These are phyloP conservation scores for Aspergillus steynii DNA, from an alignment of 495 filamentous ascomycete species.

Conservation along the genomic window DNA sequence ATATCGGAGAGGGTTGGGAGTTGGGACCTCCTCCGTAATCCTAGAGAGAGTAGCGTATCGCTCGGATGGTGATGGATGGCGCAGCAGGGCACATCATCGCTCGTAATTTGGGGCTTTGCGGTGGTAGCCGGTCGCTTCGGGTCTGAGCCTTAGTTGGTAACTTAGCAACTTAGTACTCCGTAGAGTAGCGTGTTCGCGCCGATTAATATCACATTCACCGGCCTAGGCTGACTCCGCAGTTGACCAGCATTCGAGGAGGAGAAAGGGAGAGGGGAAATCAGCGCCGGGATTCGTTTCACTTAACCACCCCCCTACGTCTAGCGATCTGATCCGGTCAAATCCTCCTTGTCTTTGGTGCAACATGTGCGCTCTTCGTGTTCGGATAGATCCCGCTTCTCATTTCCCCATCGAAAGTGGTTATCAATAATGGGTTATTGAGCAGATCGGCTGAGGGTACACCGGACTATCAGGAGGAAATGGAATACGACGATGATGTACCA, in stretches of 20 bases:
- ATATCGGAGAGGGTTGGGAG: no score
- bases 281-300: not conserved
- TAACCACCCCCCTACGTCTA: not conserved
- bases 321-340: not conserved
- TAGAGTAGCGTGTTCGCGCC: not conserved
- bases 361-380: not conserved
- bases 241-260: not conserved
- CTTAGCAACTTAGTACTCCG: no score
- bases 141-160: not conserved
- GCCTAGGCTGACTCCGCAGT: not conserved
- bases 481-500: constrained; percentile 9
- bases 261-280: not conserved
- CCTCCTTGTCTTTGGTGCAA: not conserved
- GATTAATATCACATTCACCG: not conserved
- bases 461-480: constrained; percentile 1
- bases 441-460: constrained; percentile 11
- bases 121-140: not conserved
- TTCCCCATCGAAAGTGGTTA: not conserved
- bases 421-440: not conserved
- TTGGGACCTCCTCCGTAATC: not conserved
- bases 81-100: not conserved
- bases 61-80: not conserved
- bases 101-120: not conserved
- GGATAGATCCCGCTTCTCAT: not conserved
- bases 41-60: not conserved